These are phyloP conservation scores for Blepharisma japonicum DNA, from an alignment of 73 alveolate genomes.

Conservation along the genomic window DNA sequence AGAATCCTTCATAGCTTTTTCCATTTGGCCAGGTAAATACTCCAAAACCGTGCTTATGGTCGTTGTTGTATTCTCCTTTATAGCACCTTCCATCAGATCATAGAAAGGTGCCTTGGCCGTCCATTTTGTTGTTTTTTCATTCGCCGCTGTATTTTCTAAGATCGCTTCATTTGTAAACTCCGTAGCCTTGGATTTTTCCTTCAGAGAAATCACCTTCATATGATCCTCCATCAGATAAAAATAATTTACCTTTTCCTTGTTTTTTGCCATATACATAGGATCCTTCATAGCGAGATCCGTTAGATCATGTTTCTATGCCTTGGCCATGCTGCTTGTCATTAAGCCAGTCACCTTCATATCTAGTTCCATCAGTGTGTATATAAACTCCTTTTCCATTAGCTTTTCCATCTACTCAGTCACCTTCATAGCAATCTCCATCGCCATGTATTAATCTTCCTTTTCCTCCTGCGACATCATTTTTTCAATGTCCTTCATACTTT, in stretches of 20 bases:
- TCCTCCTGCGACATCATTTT: no score
- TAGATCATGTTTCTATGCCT: constrained; percentile 11
- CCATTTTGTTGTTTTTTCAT: constrained; percentile 55
- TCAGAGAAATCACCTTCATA: no score
- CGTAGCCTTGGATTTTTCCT: constrained; percentile 47
- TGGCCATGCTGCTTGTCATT: constrained; percentile 46
- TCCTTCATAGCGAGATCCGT: no score
- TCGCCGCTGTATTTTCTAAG: constrained; percentile 49
- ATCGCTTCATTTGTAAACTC: constrained; percentile 48
- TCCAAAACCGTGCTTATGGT: constrained; percentile 71
- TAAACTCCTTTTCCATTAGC: constrained; percentile 36
- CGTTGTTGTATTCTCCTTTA: constrained; percentile 49
- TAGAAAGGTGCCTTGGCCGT: constrained; percentile 54
- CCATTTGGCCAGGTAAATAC: constrained; percentile 53
- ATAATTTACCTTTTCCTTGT: no score
- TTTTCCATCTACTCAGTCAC: background rate
- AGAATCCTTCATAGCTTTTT: constrained; percentile 49
- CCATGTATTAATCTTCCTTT: no score
- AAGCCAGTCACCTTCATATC: constrained; percentile 45
- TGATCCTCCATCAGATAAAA: no score
- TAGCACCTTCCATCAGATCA: constrained; percentile 58
- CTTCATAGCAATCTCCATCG: background rate
- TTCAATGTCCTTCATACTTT: no score
- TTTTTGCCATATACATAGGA: no score
- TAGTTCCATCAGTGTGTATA: constrained; percentile 33